Evolutionary conservation across 1,284 basidiomycete genomes (phyloP).

Genomic region (Irpex lacteus): DNA sequence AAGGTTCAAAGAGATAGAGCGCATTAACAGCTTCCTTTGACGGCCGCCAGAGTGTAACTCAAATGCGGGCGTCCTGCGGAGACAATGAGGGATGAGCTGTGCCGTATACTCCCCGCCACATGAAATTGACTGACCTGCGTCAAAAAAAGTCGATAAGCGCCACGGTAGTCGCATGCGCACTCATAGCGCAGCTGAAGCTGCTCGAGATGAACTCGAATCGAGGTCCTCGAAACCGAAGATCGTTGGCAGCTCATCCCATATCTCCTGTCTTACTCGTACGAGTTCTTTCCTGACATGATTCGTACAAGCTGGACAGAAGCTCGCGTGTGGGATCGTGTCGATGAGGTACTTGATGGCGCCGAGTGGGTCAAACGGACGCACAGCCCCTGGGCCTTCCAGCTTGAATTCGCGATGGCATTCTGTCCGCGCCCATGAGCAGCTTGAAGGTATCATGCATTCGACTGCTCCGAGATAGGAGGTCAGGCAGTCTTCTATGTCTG

Average conservation of each 20-base stretch:
- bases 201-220: neutral
- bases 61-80: neutral
- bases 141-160: neutral
- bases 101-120: neutral
- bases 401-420: slow-evolving; percentile 7
- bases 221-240: slow-evolving; percentile 2
- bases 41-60: neutral
- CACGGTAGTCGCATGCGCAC: slow-evolving; percentile 17
- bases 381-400: slow-evolving; percentile 11
- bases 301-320: slow-evolving; percentile 7
- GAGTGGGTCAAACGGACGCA: slow-evolving; percentile 12
- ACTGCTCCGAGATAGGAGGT: slow-evolving; percentile 10
- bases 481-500: slow-evolving; percentile 12
- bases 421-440: slow-evolving; percentile 9
- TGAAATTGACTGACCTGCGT: slow-evolving; percentile 1
- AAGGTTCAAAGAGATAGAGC: neutral
- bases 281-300: slow-evolving; percentile 9
- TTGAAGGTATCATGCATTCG: slow-evolving; percentile 8
- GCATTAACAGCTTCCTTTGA: neutral
- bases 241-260: slow-evolving; percentile 12
- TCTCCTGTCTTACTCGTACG: slow-evolving; percentile 10
- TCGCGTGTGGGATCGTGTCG: slow-evolving; percentile 5
- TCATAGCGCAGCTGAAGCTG: slow-evolving; percentile 17
- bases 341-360: slow-evolving; percentile 8
- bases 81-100: neutral